Conservation (phyloP, 257 asterid genomes). For the Przewalskia tangutica region DNA sequence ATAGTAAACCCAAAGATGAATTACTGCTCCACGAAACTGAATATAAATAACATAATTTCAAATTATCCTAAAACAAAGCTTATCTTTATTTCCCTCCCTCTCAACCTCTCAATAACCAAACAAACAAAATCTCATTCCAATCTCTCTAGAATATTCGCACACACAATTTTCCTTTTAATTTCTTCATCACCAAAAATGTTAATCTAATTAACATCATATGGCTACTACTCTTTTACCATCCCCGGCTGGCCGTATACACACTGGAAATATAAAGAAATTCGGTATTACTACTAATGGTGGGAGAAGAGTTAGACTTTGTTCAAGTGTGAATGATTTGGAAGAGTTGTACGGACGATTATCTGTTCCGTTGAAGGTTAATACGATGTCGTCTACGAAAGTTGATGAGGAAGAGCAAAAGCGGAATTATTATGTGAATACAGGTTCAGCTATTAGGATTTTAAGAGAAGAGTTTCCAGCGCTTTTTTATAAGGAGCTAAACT, state of each 20-base stretch:
- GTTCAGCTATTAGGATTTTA: constrained; percentile 76
- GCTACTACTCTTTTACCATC: constrained; percentile 27
- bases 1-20: too few relatives aligned
- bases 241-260: neutral
- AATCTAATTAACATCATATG: constrained; percentile 2
- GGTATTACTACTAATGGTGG: neutral
- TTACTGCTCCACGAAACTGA: too few relatives aligned
- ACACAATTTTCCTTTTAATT: neutral
- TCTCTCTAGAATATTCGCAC: neutral
- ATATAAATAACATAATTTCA: constrained; percentile 6
- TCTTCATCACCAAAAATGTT: neutral
- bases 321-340: constrained; percentile 49
- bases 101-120: constrained; percentile 22
- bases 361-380: constrained; percentile 24
- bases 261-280: neutral
- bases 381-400: constrained; percentile 9
- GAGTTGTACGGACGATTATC: constrained; percentile 20
- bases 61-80: neutral
- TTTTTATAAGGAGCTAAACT: constrained; percentile 76
- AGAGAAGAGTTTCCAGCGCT: constrained; percentile 75
- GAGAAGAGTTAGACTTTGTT: constrained; percentile 27
- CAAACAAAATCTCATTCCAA: constrained; percentile 14
- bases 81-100: constrained; percentile 18
- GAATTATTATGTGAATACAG: constrained; percentile 74
- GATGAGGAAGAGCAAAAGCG: constrained; percentile 62